Base-by-base conservation (phyloP, 257 asterid genomes). In the Scutellaria galericulata region DNA sequence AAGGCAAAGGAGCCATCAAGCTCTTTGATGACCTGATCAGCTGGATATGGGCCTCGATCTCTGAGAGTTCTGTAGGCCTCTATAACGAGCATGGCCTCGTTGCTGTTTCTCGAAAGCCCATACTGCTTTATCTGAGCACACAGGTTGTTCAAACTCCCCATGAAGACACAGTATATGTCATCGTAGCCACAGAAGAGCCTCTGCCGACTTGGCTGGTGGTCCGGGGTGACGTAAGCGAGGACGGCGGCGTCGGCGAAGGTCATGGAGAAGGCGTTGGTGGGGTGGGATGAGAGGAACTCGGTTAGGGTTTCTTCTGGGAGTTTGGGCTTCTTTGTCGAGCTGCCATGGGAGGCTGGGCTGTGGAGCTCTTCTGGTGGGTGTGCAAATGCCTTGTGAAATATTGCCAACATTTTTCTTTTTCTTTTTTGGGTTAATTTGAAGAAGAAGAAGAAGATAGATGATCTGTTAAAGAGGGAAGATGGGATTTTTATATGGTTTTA, bases 11-110 rank as follows among this genome's bases (percentile, higher is more conserved):
- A 80, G 0, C 98, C 98, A 0, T 92, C 96, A 20, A 92, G 87
- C 75, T 92, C 98, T 89, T 83, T 88, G 9, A 92, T 78, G 27
- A 92, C 95, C 53, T 88, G 98, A 47, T 90, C 95, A 1, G 96
- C 95, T n/a, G 98, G 98, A 55, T 90, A 90, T 0, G 98, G 98
- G 3, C 93, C 95, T 0, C 98, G 79, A 81, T 92, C 98, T 9
- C 98, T 70, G 7, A 92, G 87, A 0, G 98, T 90, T 62, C 91
- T 57, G 14, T 92, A 92, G 0, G 96, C 98, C 64, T 92, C 95
- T 27, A 90, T 88, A 45, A 87, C 91, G 4, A 90, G 77, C 95
- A 88, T 85, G 20, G 96, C 98, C 77, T 92, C 98, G n/a, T 92
- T 82, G 9, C 90, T 68, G 44, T 70, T 79, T 73, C 85, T 87